phyloP scores from a whole-genome alignment of 805 yeast species.

The Candida mattraensis region DNA sequence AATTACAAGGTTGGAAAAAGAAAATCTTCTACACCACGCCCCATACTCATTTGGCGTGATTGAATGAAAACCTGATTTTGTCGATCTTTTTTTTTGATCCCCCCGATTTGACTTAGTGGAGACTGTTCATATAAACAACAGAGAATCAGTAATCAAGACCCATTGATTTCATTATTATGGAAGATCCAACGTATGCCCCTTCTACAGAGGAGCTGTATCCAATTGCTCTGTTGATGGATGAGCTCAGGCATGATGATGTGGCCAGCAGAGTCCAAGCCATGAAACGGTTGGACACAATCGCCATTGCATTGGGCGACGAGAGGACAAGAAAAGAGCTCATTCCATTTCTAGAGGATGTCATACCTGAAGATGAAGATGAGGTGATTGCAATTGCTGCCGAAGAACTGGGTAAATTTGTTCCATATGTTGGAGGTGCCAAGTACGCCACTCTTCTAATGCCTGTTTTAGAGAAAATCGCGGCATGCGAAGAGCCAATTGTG shows the following conservation, averaged over 20 bases:
- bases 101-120: no score
- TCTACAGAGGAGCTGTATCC: conserved; percentile 74
- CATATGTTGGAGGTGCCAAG: conserved; percentile 81
- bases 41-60: no score
- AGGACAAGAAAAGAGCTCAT: conserved; percentile 85
- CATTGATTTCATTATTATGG: background rate
- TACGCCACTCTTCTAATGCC: conserved; percentile 60
- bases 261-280: conserved; percentile 91
- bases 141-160: conserved; percentile 8
- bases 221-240: conserved; percentile 94
- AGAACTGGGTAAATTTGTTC: conserved; percentile 84
- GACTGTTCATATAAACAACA: no score
- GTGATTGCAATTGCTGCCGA: conserved; percentile 92
- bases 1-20: no score
- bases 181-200: conserved; percentile 6
- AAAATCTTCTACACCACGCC: no score
- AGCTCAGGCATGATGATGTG: conserved; percentile 90
- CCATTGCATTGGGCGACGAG: conserved; percentile 91
- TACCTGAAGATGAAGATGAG: conserved; percentile 98
- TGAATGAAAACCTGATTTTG: no score
- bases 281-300: conserved; percentile 91
- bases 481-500: conserved; percentile 94
- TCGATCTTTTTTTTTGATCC: no score
- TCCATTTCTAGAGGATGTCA: conserved; percentile 86
- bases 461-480: conserved; percentile 79